phyloP scores from a whole-genome alignment of 1,284 basidiomycete genomes.

The Cutaneotrichosporon sp. region DNA sequence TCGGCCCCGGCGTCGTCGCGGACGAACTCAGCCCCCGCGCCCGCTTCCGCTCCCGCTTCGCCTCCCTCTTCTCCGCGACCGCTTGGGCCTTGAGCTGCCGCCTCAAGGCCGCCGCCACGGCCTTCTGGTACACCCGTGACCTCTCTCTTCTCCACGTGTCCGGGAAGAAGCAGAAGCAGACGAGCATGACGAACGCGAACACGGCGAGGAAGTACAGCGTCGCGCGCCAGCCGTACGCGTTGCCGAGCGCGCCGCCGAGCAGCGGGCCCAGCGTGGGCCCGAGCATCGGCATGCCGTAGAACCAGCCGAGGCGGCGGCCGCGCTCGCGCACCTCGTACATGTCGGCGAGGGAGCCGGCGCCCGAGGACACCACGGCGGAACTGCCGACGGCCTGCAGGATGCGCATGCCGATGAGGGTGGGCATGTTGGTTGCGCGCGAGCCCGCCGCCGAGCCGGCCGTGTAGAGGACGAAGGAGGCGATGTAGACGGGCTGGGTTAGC shows the following conservation, averaged over 20 bases:
- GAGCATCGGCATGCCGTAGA: slow-evolving; percentile 54
- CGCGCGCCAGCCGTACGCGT: slow-evolving; percentile 71
- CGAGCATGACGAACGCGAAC: slow-evolving; percentile 61
- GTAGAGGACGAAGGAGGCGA: slow-evolving; percentile 63
- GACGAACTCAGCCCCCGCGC: slow-evolving; percentile 33
- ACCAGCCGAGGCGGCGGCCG: slow-evolving; percentile 62
- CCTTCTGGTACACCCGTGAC: slow-evolving; percentile 71
- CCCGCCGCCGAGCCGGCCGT: slow-evolving; percentile 66
- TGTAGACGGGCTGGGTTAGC: slow-evolving; percentile 68
- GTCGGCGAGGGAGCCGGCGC: slow-evolving; percentile 74
- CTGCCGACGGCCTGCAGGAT: slow-evolving; percentile 59
- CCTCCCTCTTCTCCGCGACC: slow-evolving; percentile 23
- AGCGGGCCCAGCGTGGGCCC: slow-evolving; percentile 71
- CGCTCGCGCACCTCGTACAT: slow-evolving; percentile 77
- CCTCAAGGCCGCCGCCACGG: slow-evolving; percentile 50
- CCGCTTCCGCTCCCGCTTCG: slow-evolving; percentile 32
- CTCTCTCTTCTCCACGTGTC: slow-evolving; percentile 82
- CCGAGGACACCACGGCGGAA: slow-evolving; percentile 73
- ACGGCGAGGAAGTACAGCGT: slow-evolving; percentile 78
- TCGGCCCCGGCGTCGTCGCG: slow-evolving; percentile 37
- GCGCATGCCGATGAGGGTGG: slow-evolving; percentile 64
- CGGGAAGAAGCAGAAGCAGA: slow-evolving; percentile 67
- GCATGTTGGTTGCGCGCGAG: slow-evolving; percentile 63
- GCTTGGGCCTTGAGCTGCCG: slow-evolving; percentile 39
- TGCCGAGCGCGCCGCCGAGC: slow-evolving; percentile 63